Base-by-base conservation (phyloP, 192 early-diverging fungal genomes). In the Podila clonocystis region DNA sequence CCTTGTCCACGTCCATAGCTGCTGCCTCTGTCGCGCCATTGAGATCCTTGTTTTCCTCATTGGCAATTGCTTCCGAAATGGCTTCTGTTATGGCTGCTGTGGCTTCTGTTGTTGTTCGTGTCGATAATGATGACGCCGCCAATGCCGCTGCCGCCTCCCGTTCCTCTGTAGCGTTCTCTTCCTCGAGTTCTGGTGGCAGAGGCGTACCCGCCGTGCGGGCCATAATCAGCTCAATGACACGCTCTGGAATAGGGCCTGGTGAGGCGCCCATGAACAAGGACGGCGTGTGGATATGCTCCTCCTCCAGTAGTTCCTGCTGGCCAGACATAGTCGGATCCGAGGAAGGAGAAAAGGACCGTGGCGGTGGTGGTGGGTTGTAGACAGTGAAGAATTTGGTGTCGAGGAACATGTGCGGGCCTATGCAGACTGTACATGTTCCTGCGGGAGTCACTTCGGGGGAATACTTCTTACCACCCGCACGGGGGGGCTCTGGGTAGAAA, bases 331-430 rank as follows among this genome's bases (percentile, higher is more conserved):
- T 24, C 20, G 55, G 20, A 19, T 9, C 20, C 12, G 55, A 24
- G 12, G 22, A 26, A n/a, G 55, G 26, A 0, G 55, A 28, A 3
- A 22, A 58, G 9, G 26, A 28, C 55, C 22, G 45, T n/a, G 58
- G 22, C 13, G 69, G 68, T 55, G 71, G 71, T 2, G 64, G 34
- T 29, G 77, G 77, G 62, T 80, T 80, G 58, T 58, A 61, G 9
- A 80, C 71, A 8, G 62, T 41, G 62, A 45, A 80, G 45, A 80
- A 80, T 48, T 62, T 65, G 31, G 75, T 78, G 45, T 78, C 69
- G 50, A 78, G 50, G 57, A 78, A 76, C 19, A 76, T 70, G 38
- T 76, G 74, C 7, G 74, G 74, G 26, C 74, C 75, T n/a, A 78
- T 78, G 59, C 75, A 78, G 50, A 78, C 68, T 24, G 71, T 73